Evolutionary conservation across 2,329 filamentous ascomycete genomes (phyloP).

Genomic region (Ophiocordyceps australis): DNA sequence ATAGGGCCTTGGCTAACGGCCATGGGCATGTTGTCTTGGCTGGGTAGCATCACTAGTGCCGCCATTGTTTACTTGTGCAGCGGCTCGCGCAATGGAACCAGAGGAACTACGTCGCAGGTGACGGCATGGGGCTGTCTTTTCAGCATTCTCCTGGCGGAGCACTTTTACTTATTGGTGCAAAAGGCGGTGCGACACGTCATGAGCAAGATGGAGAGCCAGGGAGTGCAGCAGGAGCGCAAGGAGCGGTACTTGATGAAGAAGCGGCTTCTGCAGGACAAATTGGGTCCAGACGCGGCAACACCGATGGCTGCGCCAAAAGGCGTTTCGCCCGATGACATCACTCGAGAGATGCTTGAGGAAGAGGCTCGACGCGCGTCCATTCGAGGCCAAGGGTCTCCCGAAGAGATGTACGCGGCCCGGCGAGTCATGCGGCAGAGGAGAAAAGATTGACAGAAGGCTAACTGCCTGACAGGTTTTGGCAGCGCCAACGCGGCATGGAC

Average conservation of each 20-base stretch:
- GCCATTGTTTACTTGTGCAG: slow-evolving; percentile 84
- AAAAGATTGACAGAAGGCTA: slow-evolving; percentile 1
- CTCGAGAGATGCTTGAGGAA: slow-evolving; percentile 44
- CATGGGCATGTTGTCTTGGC: slow-evolving; percentile 80
- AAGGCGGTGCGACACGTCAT: slow-evolving; percentile 55
- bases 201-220: slow-evolving; percentile 67
- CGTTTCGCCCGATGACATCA: slow-evolving; percentile 42
- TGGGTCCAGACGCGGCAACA: slow-evolving; percentile 37
- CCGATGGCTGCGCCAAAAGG: slow-evolving; percentile 26
- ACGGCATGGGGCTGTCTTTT: slow-evolving; percentile 67
- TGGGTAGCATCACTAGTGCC: slow-evolving; percentile 74
- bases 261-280: slow-evolving; percentile 55
- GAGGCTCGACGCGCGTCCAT: slow-evolving; percentile 34
- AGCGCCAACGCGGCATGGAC: slow-evolving; percentile 35
- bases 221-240: slow-evolving; percentile 66
- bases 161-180: slow-evolving; percentile 69
- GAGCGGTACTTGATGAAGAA: slow-evolving; percentile 71
- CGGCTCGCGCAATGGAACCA: slow-evolving; percentile 43
- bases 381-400: slow-evolving; percentile 27
- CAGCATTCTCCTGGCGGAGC: slow-evolving; percentile 71
- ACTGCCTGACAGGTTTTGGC: slow-evolving; percentile 34
- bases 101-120: slow-evolving; percentile 51
- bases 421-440: slow-evolving; percentile 1
- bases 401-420: slow-evolving; percentile 25
- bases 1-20: slow-evolving; percentile 87